Evolutionary conservation across 495 filamentous ascomycete genomes (phyloP).

Genomic region (Letharia lupina): DNA sequence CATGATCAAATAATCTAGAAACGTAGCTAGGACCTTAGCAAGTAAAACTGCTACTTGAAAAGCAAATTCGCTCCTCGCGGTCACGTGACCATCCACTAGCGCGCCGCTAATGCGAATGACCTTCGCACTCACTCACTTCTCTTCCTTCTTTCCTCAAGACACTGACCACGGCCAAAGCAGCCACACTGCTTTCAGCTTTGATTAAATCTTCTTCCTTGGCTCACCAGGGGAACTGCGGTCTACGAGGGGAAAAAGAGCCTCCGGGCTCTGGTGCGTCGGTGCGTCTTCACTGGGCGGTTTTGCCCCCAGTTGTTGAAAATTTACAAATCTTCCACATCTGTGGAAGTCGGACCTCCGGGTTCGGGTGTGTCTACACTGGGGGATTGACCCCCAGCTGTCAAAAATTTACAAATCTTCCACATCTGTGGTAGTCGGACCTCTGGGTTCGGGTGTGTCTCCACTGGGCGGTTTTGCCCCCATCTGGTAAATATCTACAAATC

Average conservation of each 20-base stretch:
- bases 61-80: not conserved
- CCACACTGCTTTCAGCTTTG: not conserved
- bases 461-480: not conserved
- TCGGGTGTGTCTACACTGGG: too few species aligned
- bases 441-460: too few species aligned
- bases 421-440: not conserved
- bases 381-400: too few species aligned
- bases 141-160: not conserved
- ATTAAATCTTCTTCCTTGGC: not conserved
- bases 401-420: too few species aligned
- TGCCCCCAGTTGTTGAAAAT: too few species aligned
- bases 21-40: too few species aligned
- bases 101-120: not conserved
- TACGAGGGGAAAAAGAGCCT: not conserved
- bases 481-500: not conserved
- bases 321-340: too few species aligned
- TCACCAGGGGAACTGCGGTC: not conserved
- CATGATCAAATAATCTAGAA: too few species aligned
- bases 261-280: not conserved
- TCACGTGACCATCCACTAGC: not conserved
- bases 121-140: not conserved
- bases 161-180: conserved; percentile 1
- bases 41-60: not conserved
- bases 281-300: not conserved
- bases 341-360: not conserved